A percentile compares a stretch with the other conserved stretches of the same genome.
Evolutionary conservation across 2,329 filamentous ascomycete species (phyloP).

Genomic region (Purpureocillium takamizusanense): DNA sequence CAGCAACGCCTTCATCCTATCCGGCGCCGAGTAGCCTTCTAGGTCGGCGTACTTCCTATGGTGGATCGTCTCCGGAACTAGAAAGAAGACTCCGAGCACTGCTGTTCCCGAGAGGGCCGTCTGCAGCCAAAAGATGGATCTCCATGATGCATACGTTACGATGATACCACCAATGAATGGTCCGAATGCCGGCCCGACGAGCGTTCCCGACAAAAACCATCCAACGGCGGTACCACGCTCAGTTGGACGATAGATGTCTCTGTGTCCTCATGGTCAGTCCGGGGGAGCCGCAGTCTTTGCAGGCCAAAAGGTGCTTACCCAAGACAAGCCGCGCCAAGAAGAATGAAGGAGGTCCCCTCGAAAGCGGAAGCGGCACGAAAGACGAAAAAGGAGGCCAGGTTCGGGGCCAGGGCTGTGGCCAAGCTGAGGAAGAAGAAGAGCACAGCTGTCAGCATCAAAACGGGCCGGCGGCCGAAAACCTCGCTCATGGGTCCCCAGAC

Average conservation of each 20-base stretch:
- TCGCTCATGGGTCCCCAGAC: conserved; percentile 67
- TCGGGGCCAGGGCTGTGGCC: conserved; percentile 63
- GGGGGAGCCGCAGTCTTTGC: background rate
- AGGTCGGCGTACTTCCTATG: conserved; percentile 54
- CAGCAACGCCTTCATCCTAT: conserved; percentile 47
- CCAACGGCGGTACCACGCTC: conserved; percentile 64
- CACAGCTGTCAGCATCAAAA: conserved; percentile 47
- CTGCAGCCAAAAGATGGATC: conserved; percentile 71
- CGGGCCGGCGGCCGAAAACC: conserved; percentile 49
- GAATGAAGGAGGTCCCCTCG: conserved; percentile 65
- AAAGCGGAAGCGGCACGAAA: conserved; percentile 69
- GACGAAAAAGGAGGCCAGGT: conserved; percentile 61
- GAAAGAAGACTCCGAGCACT: conserved; percentile 49
- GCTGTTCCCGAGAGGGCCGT: conserved; percentile 56
- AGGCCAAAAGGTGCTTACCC: conserved; percentile 31
- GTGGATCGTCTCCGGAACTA: conserved; percentile 67
- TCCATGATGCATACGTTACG: conserved; percentile 65
- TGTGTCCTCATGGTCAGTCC: conserved; percentile 8
- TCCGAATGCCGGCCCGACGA: conserved; percentile 63
- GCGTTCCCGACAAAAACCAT: conserved; percentile 63
- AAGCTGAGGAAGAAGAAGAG: conserved; percentile 63
- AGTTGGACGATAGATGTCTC: conserved; percentile 54
- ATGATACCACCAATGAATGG: conserved; percentile 68
- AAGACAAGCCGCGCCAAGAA: conserved; percentile 62
- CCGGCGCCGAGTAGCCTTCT: conserved; percentile 35